phyloP scores from a whole-genome alignment of 805 yeast genomes.

The Pichia nanzhaoensis region DNA sequence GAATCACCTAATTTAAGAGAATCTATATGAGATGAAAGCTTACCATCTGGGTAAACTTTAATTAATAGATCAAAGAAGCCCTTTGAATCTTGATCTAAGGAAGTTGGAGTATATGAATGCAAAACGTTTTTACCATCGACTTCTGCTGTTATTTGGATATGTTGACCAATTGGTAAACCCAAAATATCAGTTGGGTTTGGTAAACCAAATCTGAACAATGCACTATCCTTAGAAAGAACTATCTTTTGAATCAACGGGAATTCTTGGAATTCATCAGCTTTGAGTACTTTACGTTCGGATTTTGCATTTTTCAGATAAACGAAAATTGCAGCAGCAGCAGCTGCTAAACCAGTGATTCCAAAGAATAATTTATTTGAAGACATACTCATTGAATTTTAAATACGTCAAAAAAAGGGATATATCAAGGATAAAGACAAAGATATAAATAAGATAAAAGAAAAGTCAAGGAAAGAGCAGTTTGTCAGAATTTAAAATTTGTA shows the following conservation, averaged over 20 bases:
- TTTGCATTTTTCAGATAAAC: constrained; percentile 1
- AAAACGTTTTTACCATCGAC: constrained; percentile 75
- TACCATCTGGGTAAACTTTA: constrained; percentile 81
- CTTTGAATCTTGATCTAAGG: constrained; percentile 61
- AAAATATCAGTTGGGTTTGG: constrained; percentile 68
- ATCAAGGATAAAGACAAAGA: too few species aligned
- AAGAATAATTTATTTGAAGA: neutral
- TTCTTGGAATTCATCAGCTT: constrained; percentile 56
- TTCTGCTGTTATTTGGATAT: constrained; percentile 69
- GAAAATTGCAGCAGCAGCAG: constrained; percentile 19
- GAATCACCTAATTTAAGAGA: constrained; percentile 71
- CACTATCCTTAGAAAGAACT: constrained; percentile 71
- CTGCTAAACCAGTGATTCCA: constrained; percentile 6
- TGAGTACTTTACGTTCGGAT: constrained; percentile 45
- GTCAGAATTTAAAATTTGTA: too few species aligned
- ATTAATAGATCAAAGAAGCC: constrained; percentile 84
- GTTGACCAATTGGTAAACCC: constrained; percentile 94
- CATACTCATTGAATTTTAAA: too few species aligned
- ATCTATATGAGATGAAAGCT: constrained; percentile 69
- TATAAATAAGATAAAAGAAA: too few species aligned
- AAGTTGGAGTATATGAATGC: constrained; percentile 87
- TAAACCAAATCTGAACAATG: constrained; percentile 74
- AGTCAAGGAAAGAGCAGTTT: too few species aligned
- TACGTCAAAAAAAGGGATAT: too few species aligned
- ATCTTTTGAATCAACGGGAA: constrained; percentile 78